Percentiles rank a stretch among this genome's conserved stretches.
Evolutionary conservation across 2,329 filamentous ascomycete species (phyloP).

Genomic region (Apiospora pterosperma): DNA sequence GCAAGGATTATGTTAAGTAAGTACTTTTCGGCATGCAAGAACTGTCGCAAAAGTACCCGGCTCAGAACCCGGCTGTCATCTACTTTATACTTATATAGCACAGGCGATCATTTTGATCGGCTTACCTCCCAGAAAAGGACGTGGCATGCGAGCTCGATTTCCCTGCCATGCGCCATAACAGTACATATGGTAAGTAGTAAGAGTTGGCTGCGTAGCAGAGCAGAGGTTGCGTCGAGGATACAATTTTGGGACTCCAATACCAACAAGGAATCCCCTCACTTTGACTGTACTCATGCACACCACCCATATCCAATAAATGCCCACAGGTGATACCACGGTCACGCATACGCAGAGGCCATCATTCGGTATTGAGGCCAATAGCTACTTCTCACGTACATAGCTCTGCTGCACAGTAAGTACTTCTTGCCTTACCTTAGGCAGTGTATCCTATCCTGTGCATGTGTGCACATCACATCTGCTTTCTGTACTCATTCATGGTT

Average conservation of each 20-base stretch:
- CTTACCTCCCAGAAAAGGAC: not conserved
- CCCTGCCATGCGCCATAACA: not conserved
- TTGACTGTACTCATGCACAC: not conserved
- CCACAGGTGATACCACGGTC: constrained; percentile 2
- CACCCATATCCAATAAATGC: constrained; percentile 1
- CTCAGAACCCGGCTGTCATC: not conserved
- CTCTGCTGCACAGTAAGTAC: not conserved
- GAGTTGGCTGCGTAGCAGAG: not conserved
- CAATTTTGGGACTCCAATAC: not conserved
- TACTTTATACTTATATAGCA: not conserved
- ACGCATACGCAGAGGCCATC: constrained; percentile 1
- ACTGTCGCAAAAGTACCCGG: not conserved
- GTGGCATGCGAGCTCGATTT: not conserved
- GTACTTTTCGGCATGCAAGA: not conserved
- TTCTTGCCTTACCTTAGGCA: not conserved
- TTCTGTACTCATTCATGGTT: not conserved
- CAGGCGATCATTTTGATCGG: not conserved
- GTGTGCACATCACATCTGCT: not conserved
- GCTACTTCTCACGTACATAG: too few relatives aligned
- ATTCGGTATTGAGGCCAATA: not conserved
- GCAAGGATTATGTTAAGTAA: not conserved
- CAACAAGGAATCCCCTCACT: not conserved
- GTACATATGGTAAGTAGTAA: too few relatives aligned
- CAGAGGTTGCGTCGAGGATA: not conserved
- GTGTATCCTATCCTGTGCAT: not conserved